Evolutionary conservation across 768 basidiomycete genomes (phyloP).

Genomic region (Boletus rubropictus): DNA sequence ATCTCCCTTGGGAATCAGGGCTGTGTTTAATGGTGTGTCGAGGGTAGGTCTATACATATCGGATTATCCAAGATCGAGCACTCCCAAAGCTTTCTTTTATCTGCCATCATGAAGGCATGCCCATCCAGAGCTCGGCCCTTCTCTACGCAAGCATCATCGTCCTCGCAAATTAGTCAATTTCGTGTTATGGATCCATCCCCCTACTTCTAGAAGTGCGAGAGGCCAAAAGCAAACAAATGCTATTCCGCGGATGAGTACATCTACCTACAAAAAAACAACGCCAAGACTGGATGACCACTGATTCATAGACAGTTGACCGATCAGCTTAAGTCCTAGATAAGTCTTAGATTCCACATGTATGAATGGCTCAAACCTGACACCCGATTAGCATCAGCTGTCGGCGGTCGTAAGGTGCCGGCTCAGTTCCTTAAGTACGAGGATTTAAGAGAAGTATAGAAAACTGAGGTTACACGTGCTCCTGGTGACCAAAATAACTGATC

Average conservation of each 20-base stretch:
- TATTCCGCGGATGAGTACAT: background rate
- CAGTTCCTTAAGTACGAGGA: background rate
- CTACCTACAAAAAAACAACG: background rate
- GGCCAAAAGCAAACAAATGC: background rate
- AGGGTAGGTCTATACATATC: constrained; percentile 3
- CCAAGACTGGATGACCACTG: background rate
- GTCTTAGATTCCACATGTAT: background rate
- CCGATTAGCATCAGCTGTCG: background rate
- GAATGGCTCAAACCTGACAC: background rate
- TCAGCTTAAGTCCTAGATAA: too few relatives aligned
- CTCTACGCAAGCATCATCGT: background rate
- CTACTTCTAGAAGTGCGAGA: background rate
- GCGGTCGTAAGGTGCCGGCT: background rate
- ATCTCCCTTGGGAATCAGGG: background rate
- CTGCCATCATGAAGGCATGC: background rate
- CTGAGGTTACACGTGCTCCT: background rate
- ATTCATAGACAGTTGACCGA: background rate
- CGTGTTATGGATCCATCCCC: background rate
- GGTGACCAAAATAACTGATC: background rate
- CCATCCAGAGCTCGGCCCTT: background rate
- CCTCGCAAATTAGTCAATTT: background rate
- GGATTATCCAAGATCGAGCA: background rate
- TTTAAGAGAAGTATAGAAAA: background rate
- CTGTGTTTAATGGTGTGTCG: background rate
- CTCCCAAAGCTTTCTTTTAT: background rate